Evolutionary conservation across 257 asterid genomes (phyloP), one percentile per base, ranked within the genome.

Genomic region (Petunia axillaris): DNA sequence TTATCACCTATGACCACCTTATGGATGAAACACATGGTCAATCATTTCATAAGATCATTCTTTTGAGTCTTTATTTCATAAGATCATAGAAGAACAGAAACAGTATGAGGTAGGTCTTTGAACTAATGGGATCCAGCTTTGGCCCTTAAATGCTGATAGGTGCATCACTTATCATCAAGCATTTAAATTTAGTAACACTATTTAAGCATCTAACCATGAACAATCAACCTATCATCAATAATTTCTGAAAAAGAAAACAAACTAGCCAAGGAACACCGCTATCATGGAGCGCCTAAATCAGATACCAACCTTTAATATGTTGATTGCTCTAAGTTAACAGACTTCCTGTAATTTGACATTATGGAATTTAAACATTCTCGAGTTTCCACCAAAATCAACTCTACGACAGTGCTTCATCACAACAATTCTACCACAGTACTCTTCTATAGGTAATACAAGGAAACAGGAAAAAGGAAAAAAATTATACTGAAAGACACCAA

Each of bases 1-100:
- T 73, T 73, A 73, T 73, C 78, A 50, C 36, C 78, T 73, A 50
- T 48, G 13, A 50, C 36, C 48, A 50, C 62, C 78, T 11, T 57
- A 35, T 68, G 76, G 40, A 8, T 41, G 39, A 68, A 68, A 43
- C 15, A n/a, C 40, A 1, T 36, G 44, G 78, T 50, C 78, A 48
- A 10, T 71, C 40, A 71, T 52, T 52, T 10, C 15, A 52, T 10
- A 52, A 10, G 57, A 10, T 52, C 57, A 10, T 10, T 25, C 25
- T 25, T 25, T 25, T 25, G 25, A 25, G 25, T 25, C 25, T 25
- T 25, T 25, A 71, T 52, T 52, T 10, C 15, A 52, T 10, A 52
- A 10, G 57, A 10, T 52, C 57, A 10, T 10, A 48, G 60, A 43
- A 35, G 59, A 46, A 70, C 43, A 70, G 55, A 70, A 70, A 70